Percentiles rank a stretch among this genome's conserved stretches.
phyloP scores from a whole-genome alignment of 768 basidiomycete genomes.

The Rhizopogon rudus region DNA sequence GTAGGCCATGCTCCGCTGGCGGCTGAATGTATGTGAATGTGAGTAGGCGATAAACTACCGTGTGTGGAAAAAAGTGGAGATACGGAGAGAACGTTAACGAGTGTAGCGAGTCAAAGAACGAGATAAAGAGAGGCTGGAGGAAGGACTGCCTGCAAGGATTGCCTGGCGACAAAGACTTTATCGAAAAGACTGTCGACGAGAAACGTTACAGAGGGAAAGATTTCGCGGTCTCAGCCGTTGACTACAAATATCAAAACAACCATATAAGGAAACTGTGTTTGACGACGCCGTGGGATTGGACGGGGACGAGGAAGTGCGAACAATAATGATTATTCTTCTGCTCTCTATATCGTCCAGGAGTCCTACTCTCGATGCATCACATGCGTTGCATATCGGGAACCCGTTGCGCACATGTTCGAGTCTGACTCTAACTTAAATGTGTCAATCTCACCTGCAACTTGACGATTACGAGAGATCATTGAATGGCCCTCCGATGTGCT shows the following conservation, averaged over 20 bases:
- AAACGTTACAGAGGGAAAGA: background rate
- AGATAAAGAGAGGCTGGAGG: background rate
- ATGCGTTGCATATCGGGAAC: too few relatives aligned
- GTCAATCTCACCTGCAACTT: too few relatives aligned
- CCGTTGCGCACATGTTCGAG: too few relatives aligned
- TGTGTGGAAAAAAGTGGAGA: background rate
- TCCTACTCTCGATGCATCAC: too few relatives aligned
- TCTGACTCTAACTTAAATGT: too few relatives aligned
- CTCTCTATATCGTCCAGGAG: too few relatives aligned
- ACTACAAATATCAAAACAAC: constrained; percentile 1
- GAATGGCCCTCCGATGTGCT: too few relatives aligned
- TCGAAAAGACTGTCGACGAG: constrained; percentile 6
- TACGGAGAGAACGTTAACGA: background rate
- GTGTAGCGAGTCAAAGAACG: background rate
- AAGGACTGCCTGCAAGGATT: constrained; percentile 15
- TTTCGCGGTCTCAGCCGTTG: background rate
- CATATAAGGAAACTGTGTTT: constrained; percentile 1
- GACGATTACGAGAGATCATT: too few relatives aligned
- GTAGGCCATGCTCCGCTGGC: constrained; percentile 44
- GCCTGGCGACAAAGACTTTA: background rate
- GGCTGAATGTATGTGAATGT: background rate
- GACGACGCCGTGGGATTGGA: too few relatives aligned
- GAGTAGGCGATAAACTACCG: background rate
- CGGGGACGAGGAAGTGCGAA: too few relatives aligned
- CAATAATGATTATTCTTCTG: too few relatives aligned